Evolutionary conservation across 1,139 yeast genomes (phyloP).

Genomic region (Geotrichum armillariae): DNA sequence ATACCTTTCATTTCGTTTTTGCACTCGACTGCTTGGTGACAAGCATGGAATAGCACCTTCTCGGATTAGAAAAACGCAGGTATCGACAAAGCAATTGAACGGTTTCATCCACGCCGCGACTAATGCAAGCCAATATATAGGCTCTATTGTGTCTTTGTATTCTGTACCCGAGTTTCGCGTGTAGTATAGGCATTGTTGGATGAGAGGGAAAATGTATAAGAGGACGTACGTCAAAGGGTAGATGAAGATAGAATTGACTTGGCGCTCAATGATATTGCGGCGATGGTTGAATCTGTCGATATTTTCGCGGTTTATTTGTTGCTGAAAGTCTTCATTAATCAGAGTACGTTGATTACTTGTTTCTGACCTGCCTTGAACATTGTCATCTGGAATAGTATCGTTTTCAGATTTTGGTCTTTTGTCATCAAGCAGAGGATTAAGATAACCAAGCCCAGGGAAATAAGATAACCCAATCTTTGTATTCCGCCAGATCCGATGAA

Average conservation of each 20-base stretch:
- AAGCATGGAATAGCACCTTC: conserved; percentile 42
- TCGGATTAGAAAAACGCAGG: conserved; percentile 69
- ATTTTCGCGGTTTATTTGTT: conserved; percentile 43
- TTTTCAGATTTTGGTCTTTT: neutral
- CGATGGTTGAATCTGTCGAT: conserved; percentile 59
- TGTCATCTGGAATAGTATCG: neutral
- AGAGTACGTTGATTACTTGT: conserved; percentile 7
- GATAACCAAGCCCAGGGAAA: conserved; percentile 15
- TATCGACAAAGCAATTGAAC: conserved; percentile 74
- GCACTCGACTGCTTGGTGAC: neutral
- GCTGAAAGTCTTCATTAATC: conserved; percentile 6
- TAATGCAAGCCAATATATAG: conserved; percentile 64
- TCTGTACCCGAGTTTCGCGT: conserved; percentile 31
- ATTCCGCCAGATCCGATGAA: neutral
- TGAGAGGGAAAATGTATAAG: conserved; percentile 82
- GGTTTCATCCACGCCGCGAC: conserved; percentile 79
- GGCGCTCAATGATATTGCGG: conserved; percentile 67
- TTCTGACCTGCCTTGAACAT: neutral
- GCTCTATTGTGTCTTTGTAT: conserved; percentile 25
- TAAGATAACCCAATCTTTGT: conserved; percentile 3
- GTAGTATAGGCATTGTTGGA: conserved; percentile 63
- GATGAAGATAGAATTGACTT: conserved; percentile 75
- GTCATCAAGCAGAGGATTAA: conserved; percentile 13
- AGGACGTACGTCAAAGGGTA: conserved; percentile 82
- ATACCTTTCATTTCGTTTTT: neutral